These are phyloP conservation scores for Hydrangea macrophylla DNA, from an alignment of 148 eudicot genomes.

Conservation along the genomic window DNA sequence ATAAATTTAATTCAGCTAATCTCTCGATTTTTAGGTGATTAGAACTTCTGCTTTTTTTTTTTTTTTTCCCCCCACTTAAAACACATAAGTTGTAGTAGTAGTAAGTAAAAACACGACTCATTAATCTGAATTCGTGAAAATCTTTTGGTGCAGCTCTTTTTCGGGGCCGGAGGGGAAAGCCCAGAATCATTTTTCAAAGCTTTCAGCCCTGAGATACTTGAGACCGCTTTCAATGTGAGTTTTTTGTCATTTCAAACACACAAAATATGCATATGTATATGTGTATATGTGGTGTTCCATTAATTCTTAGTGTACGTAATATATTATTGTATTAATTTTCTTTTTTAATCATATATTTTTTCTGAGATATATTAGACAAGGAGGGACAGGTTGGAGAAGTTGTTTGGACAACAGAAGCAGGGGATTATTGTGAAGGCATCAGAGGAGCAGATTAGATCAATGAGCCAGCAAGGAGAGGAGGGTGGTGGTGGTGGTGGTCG, in stretches of 20 bases:
- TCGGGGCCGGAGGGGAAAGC: conserved; percentile 59
- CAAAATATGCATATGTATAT: too few species aligned
- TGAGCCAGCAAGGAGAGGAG: conserved; percentile 46
- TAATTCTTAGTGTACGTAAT: too few species aligned
- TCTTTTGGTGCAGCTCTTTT: conserved; percentile 41
- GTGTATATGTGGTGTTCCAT: too few species aligned
- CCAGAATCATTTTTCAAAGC: conserved; percentile 60
- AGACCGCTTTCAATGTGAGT: conserved; percentile 70
- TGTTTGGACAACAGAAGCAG: conserved; percentile 44
- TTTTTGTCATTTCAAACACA: too few species aligned
- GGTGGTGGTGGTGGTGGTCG: conserved; percentile 36
- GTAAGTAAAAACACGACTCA: too few species aligned
- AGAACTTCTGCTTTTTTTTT: too few species aligned
- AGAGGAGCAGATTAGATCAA: conserved; percentile 59
- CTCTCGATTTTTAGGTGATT: too few species aligned
- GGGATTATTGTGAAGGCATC: conserved; percentile 56
- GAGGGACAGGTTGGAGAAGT: conserved; percentile 41
- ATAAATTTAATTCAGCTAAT: too few species aligned
- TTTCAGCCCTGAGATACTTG: conserved; percentile 62
- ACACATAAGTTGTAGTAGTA: too few species aligned
- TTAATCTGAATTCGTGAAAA: too few species aligned
- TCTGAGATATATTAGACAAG: conserved; percentile 19
- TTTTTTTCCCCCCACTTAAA: too few species aligned
- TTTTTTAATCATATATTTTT: neutral
- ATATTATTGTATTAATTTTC: too few species aligned